Percentiles rank a stretch among this genome's conserved stretches.
phyloP scores from a whole-genome alignment of 371 early-diverging fungal genomes.

The Mortierella sp. region DNA sequence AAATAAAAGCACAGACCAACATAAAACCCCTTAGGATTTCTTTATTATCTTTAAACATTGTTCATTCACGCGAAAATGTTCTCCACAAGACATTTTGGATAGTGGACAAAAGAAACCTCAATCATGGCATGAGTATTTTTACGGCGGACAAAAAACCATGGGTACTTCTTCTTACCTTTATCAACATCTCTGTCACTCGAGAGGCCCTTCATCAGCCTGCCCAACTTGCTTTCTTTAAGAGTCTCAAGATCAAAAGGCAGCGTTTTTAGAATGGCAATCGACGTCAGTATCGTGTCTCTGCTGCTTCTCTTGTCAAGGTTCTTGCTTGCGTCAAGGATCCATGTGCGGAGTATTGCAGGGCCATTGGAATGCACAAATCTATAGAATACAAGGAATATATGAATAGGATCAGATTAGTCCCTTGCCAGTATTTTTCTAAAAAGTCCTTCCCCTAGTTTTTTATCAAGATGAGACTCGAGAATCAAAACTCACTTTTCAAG shows the following conservation, averaged over 20 bases:
- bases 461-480: too few species aligned
- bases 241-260: conserved; percentile 25
- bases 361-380: conserved; percentile 31
- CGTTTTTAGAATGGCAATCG: conserved; percentile 22
- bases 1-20: too few species aligned
- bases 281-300: conserved; percentile 19
- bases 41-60: not conserved
- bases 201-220: conserved; percentile 22
- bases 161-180: conserved; percentile 31
- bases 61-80: too few species aligned
- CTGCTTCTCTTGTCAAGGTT: not conserved
- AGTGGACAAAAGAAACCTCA: not conserved
- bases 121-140: not conserved
- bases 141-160: too few species aligned
- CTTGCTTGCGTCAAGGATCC: conserved; percentile 25
- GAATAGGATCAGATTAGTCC: too few species aligned
- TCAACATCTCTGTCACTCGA: conserved; percentile 19
- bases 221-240: conserved; percentile 24
- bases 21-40: too few species aligned
- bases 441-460: not conserved
- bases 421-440: too few species aligned
- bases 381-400: not conserved
- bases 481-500: conserved; percentile 18
- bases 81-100: too few species aligned
- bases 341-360: conserved; percentile 15